phyloP scores from a whole-genome alignment of 768 basidiomycete genomes.

The Amanita fuliginea region DNA sequence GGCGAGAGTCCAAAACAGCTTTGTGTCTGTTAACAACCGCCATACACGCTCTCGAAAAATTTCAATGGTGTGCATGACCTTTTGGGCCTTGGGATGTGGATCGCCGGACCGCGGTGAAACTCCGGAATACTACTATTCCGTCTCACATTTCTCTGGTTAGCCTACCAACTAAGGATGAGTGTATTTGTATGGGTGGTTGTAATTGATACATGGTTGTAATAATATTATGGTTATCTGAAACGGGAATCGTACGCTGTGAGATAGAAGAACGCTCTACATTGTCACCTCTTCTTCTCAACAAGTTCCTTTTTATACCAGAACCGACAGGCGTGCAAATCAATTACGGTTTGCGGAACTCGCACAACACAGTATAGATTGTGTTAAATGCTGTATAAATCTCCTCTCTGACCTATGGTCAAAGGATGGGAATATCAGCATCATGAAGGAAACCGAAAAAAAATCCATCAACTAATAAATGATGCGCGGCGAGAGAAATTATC shows the following conservation, averaged over 20 bases:
- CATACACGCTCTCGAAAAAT: constrained; percentile 7
- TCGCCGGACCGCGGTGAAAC: neutral
- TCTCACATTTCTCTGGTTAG: neutral
- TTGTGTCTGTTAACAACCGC: constrained; percentile 40
- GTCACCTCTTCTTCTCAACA: constrained; percentile 18
- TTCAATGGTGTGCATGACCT: neutral
- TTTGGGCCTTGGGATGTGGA: neutral
- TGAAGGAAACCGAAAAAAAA: constrained; percentile 28
- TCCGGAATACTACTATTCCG: neutral
- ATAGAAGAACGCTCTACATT: constrained; percentile 31
- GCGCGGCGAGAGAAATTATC: constrained; percentile 10
- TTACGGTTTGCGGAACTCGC: constrained; percentile 88
- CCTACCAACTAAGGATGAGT: constrained; percentile 2
- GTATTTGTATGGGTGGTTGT: constrained; percentile 13
- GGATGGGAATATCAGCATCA: constrained; percentile 26
- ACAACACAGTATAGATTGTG: constrained; percentile 96
- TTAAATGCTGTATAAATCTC: constrained; percentile 99
- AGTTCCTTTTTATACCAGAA: neutral
- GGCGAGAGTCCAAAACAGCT: constrained; percentile 61
- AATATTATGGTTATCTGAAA: constrained; percentile 19
- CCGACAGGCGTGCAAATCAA: neutral
- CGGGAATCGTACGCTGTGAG: neutral
- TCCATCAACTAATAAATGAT: constrained; percentile 20
- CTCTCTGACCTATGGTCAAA: constrained; percentile 73
- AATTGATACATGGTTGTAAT: constrained; percentile 17